These are phyloP conservation scores for Volvox africanus DNA, from an alignment of 139 green algal genomes.

Conservation along the genomic window DNA sequence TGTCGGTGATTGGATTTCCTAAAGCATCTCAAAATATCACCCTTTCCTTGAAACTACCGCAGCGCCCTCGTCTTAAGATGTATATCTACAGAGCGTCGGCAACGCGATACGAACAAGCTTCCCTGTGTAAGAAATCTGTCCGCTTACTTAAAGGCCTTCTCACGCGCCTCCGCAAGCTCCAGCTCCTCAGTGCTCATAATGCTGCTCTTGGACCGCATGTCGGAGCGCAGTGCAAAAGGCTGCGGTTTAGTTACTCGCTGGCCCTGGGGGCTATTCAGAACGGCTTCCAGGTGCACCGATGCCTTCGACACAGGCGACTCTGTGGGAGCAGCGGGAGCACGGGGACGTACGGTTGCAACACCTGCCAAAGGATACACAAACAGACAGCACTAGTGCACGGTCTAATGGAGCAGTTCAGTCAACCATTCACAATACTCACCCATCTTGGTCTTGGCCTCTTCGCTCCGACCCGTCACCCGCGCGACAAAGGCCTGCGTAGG, in stretches of 20 bases:
- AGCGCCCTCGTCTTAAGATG: too few relatives aligned
- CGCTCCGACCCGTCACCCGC: conserved; percentile 44
- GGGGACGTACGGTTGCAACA: background rate
- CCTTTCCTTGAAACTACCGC: too few relatives aligned
- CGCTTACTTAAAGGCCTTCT: conserved; percentile 41
- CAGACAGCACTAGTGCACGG: background rate
- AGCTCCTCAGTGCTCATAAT: conserved; percentile 50
- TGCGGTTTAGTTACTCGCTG: conserved; percentile 55
- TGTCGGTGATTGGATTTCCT: too few relatives aligned
- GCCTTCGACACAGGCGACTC: conserved; percentile 8
- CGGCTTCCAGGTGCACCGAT: conserved; percentile 30
- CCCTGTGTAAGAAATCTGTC: background rate
- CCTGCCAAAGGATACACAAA: background rate
- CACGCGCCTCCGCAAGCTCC: conserved; percentile 40
- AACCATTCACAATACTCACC: background rate
- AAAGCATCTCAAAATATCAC: too few relatives aligned
- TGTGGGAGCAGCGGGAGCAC: background rate
- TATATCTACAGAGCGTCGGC: too few relatives aligned
- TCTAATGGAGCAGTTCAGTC: background rate
- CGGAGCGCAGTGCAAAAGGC: conserved; percentile 41
- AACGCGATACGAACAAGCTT: too few relatives aligned
- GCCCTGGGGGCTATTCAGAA: conserved; percentile 41
- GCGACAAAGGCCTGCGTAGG: conserved; percentile 61
- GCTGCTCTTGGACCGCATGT: conserved; percentile 36
- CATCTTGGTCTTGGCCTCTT: conserved; percentile 25